Evolutionary conservation across 2,329 filamentous ascomycete genomes (phyloP).

Genomic region (Cordyceps cicadae): DNA sequence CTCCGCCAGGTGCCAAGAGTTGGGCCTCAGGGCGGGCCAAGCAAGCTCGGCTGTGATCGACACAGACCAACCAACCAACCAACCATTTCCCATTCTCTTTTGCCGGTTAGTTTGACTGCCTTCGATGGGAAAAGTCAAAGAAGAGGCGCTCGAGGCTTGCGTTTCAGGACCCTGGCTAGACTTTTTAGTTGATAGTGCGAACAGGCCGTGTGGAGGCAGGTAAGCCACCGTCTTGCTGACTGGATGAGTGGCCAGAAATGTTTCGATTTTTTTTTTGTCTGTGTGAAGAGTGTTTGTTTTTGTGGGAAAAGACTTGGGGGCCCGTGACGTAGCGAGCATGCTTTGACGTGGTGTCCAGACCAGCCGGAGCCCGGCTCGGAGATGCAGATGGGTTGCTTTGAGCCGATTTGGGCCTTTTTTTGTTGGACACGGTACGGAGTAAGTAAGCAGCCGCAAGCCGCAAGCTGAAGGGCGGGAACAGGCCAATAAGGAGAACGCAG

Average conservation of each 20-base stretch:
- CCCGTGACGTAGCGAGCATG: not conserved
- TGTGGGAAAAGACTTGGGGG: not conserved
- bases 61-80: not conserved
- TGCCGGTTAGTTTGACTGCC: not conserved
- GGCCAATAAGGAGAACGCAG: not conserved
- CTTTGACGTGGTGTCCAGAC: not conserved
- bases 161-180: constrained; percentile 9
- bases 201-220: not conserved
- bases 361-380: not conserved
- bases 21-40: not conserved
- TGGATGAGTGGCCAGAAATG: not conserved
- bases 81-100: not conserved
- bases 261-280: not conserved
- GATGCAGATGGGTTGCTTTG: not conserved
- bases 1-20: not conserved
- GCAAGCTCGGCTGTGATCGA: not conserved
- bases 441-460: not conserved
- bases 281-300: not conserved
- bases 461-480: not conserved
- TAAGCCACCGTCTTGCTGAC: not conserved
- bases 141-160: not conserved
- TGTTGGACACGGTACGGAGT: not conserved
- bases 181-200: not conserved
- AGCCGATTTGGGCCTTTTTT: not conserved
- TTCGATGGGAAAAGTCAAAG: not conserved